Evolutionary conservation across 768 basidiomycete species (phyloP).

Genomic region (Inosperma sp.): DNA sequence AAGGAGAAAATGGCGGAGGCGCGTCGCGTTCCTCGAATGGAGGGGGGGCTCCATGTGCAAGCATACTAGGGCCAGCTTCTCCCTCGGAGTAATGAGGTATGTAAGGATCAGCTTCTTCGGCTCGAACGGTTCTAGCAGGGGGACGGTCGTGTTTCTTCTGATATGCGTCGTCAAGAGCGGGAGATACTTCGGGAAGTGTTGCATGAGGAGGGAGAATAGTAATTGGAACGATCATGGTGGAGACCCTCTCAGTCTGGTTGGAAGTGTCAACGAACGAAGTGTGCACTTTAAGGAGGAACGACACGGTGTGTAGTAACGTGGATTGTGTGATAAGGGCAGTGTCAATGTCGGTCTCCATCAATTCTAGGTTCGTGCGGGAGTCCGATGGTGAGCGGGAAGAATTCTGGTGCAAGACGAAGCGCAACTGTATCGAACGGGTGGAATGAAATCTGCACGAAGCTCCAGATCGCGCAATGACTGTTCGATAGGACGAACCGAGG

Average conservation of each 20-base stretch:
- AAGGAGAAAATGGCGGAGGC: constrained; percentile 67
- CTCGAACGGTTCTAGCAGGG: constrained; percentile 62
- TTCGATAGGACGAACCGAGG: constrained; percentile 41
- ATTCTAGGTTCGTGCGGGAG: constrained; percentile 40
- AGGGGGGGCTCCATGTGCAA: constrained; percentile 63
- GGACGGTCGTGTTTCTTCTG: constrained; percentile 86
- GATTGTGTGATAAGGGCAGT: constrained; percentile 75
- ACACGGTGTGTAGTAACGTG: constrained; percentile 78
- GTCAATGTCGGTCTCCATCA: constrained; percentile 54
- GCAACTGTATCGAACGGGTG: constrained; percentile 63
- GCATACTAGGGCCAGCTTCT: constrained; percentile 72
- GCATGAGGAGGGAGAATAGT: constrained; percentile 70
- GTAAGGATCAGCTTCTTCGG: constrained; percentile 58
- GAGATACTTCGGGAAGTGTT: constrained; percentile 75
- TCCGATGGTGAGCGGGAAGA: constrained; percentile 48
- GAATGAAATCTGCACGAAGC: constrained; percentile 90
- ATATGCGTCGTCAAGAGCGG: constrained; percentile 67
- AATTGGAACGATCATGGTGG: constrained; percentile 63
- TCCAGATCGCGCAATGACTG: constrained; percentile 77
- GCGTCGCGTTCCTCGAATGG: constrained; percentile 83
- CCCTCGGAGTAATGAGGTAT: constrained; percentile 66
- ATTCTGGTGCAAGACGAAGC: constrained; percentile 75
- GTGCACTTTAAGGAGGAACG: constrained; percentile 70
- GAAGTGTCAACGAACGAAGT: constrained; percentile 73
- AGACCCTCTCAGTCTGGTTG: constrained; percentile 62